Evolutionary conservation across 2,329 filamentous ascomycete species (phyloP).

Genomic region (Sphaerulina vaccinii): DNA sequence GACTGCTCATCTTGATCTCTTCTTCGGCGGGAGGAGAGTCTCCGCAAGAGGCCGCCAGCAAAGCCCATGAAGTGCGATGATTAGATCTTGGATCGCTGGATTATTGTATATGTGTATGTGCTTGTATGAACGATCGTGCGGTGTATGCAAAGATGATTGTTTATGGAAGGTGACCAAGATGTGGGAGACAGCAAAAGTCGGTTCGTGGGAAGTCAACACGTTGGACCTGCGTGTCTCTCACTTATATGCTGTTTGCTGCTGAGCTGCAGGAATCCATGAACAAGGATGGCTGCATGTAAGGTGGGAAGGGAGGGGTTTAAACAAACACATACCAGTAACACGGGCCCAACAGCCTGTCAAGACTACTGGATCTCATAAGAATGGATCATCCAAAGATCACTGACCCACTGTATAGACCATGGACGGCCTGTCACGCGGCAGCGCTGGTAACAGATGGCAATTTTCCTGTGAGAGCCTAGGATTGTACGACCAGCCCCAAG

Average conservation of each 20-base stretch:
- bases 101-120: neutral
- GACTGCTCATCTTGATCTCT: slow-evolving; percentile 13
- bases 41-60: slow-evolving; percentile 12
- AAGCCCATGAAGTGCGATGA: slow-evolving; percentile 14
- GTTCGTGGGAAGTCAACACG: slow-evolving; percentile 11
- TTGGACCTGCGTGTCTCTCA: slow-evolving; percentile 10
- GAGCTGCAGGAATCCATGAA: slow-evolving; percentile 14
- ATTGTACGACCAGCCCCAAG: neutral
- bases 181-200: slow-evolving; percentile 8
- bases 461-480: slow-evolving; percentile 5
- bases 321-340: slow-evolving; percentile 14
- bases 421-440: slow-evolving; percentile 21
- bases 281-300: slow-evolving; percentile 17
- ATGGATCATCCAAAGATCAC: neutral
- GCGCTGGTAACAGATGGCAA: slow-evolving; percentile 15
- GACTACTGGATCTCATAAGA: neutral
- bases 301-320: slow-evolving; percentile 8
- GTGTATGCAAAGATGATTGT: neutral
- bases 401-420: slow-evolving; percentile 16
- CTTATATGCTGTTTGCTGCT: slow-evolving; percentile 19
- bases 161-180: neutral
- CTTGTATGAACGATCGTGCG: neutral
- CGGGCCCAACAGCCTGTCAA: slow-evolving; percentile 7
- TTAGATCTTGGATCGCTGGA: neutral
- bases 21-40: slow-evolving; percentile 11